Conservation (phyloP, 441 rosid species). For the Aquilaria agallochum region DNA sequence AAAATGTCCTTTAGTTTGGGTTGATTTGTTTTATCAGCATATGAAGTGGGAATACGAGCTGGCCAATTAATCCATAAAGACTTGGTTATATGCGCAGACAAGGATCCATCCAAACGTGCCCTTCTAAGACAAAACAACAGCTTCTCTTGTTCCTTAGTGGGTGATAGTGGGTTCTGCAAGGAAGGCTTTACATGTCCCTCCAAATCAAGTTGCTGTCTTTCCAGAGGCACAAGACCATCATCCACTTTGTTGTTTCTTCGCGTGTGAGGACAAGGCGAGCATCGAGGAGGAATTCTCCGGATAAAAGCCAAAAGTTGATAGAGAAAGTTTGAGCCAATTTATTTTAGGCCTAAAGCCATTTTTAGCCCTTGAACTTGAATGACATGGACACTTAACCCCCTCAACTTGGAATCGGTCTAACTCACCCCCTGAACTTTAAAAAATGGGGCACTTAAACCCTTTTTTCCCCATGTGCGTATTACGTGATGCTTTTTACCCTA, state of each 20-base stretch:
- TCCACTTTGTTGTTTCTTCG: conserved; percentile 31
- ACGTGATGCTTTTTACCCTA: too few relatives aligned
- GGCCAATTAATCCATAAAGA: conserved; percentile 22
- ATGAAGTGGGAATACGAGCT: conserved; percentile 48
- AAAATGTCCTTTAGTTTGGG: neutral
- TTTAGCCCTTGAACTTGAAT: too few relatives aligned
- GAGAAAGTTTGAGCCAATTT: conserved; percentile 12
- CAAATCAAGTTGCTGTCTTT: conserved; percentile 38
- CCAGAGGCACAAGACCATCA: conserved; percentile 12
- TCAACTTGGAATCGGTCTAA: too few relatives aligned
- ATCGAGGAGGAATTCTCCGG: neutral
- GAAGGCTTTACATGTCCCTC: conserved; percentile 25
- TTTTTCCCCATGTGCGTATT: too few relatives aligned
- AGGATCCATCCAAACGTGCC: conserved; percentile 40
- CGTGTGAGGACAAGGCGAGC: conserved; percentile 30
- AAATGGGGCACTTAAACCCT: too few relatives aligned
- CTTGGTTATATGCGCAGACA: conserved; percentile 32
- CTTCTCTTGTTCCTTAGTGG: conserved; percentile 50
- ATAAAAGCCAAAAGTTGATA: conserved; percentile 30
- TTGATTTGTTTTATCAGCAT: conserved; percentile 25
- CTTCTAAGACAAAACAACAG: conserved; percentile 53
- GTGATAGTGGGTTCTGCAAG: conserved; percentile 38
- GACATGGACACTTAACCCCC: too few relatives aligned
- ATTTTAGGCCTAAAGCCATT: neutral
- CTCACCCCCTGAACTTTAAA: too few relatives aligned